Percentiles rank a stretch among this genome's conserved stretches.
Evolutionary conservation across 2,329 filamentous ascomycete species (phyloP).

Genomic region (Boeremia exigua): DNA sequence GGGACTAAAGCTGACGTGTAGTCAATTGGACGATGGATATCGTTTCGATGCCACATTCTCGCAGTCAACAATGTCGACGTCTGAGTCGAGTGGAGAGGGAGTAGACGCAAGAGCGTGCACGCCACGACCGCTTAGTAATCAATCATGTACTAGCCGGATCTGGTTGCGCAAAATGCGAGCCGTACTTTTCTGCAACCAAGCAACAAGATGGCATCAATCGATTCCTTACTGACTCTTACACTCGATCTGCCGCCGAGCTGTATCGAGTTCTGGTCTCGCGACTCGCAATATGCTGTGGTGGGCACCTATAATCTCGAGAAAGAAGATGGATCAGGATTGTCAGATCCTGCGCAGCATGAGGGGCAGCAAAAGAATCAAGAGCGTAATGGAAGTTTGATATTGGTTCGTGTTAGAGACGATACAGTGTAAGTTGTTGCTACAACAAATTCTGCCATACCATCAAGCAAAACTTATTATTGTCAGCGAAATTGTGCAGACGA

Average conservation of each 20-base stretch:
- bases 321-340: conserved; percentile 36
- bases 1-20: background rate
- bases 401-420: conserved; percentile 64
- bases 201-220: conserved; percentile 42
- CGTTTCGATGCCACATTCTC: background rate
- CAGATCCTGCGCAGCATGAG: conserved; percentile 27
- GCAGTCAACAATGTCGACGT: background rate
- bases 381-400: conserved; percentile 75
- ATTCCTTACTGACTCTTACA: conserved; percentile 57
- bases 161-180: conserved; percentile 13
- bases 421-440: conserved; percentile 60
- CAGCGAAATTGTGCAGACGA: conserved; percentile 60
- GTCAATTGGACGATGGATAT: background rate
- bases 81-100: background rate
- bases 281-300: conserved; percentile 73
- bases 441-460: background rate
- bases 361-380: conserved; percentile 57
- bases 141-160: conserved; percentile 20
- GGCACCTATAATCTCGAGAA: conserved; percentile 83
- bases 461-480: background rate
- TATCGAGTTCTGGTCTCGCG: conserved; percentile 71
- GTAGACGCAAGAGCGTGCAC: background rate
- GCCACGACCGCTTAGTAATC: conserved; percentile 23
- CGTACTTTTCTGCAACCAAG: conserved; percentile 8
- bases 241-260: conserved; percentile 77